Evolutionary conservation across 163 green algal species (phyloP), one percentile per base, ranked within the genome.

Genomic region (Prototheca cutis): DNA sequence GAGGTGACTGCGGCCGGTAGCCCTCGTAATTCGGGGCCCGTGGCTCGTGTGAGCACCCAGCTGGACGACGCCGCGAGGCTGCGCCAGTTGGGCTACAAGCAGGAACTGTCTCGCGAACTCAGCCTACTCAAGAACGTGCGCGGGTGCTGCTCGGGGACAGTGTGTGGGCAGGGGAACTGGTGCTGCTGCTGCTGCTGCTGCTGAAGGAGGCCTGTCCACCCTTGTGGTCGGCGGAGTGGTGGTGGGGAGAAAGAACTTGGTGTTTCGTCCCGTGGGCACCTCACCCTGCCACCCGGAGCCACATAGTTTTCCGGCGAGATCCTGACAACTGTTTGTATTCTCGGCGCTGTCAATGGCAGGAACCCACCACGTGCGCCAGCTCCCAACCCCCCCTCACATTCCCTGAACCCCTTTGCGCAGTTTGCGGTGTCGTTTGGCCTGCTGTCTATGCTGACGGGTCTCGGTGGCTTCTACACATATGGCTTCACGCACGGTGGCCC

Each of bases 381-480:
- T 1, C 13, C 17, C 13, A 45, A 45, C 36, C 13, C 17, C 36
- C 36, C 36, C 36, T 45, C 36, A 10, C 36, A 21, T 15, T 45
- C 13, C 36, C n/a, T n/a, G n/a, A 45, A 10, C 36, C 36, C 36
- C 13, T 23, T 5, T 28, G 18, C 13, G 6, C 42, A 51, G 42
- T 76, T 76, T 60, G 68, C 68, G 8, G 63, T 66, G 7, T 66
- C 58, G 5, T 76, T 76, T 58, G 58, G 53, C 36, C 65, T 73
- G 40, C 63, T 76, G n/a, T 68, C 57, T 57, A 58, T 69, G 68
- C 39, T 62, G 13, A 66, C 68, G 39, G 68, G 68, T 17, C 59
- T 76, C 3, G 70, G 63, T 15, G 68, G 68, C 15, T 67, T 59
- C 13, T 76, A 76, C 42, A 40, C 31, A 17, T 69, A 59, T 27